A percentile compares a stretch with the other conserved stretches of the same genome.
Conservation (phyloP, 371 early-diverging fungal species). For the Zychaea mexicana region DNA sequence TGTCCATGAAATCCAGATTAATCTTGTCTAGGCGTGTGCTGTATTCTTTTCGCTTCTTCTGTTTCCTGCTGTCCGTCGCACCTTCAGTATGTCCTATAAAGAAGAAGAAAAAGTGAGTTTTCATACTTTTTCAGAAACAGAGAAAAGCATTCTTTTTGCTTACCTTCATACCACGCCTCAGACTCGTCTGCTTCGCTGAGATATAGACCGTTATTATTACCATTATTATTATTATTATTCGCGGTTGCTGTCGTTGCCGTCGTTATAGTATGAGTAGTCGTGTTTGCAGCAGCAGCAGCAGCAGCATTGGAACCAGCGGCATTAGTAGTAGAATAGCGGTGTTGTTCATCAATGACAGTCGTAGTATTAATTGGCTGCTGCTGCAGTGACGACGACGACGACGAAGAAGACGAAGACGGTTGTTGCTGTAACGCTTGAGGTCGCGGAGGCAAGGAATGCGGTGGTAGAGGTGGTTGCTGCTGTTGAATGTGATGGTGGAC, state of each 20-base stretch:
- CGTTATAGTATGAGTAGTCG: not conserved
- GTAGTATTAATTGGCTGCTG: too few species aligned
- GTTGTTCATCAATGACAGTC: too few species aligned
- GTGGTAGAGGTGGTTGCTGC: not conserved
- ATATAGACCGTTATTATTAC: conserved; percentile 5
- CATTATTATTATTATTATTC: not conserved
- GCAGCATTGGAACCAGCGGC: not conserved
- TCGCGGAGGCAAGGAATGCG: too few species aligned
- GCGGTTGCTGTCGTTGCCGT: conserved; percentile 3
- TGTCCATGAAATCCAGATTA: conserved; percentile 43
- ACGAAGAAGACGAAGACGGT: too few species aligned
- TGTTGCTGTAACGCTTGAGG: too few species aligned
- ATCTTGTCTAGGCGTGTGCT: conserved; percentile 35
- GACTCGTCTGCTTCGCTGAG: conserved; percentile 21
- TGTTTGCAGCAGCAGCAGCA: not conserved
- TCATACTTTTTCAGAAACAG: not conserved
- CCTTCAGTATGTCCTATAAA: not conserved
- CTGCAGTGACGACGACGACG: too few species aligned
- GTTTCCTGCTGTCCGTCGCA: conserved; percentile 32
- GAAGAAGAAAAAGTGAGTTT: not conserved
- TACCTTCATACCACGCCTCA: conserved; percentile 25
- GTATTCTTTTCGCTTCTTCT: conserved; percentile 41
- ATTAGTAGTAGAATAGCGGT: not conserved
- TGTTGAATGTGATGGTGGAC: conserved; percentile 14
- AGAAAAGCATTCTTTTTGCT: too few species aligned